Evolutionary conservation across 495 filamentous ascomycete species (phyloP).

Genomic region (Trichocladium antarcticum): DNA sequence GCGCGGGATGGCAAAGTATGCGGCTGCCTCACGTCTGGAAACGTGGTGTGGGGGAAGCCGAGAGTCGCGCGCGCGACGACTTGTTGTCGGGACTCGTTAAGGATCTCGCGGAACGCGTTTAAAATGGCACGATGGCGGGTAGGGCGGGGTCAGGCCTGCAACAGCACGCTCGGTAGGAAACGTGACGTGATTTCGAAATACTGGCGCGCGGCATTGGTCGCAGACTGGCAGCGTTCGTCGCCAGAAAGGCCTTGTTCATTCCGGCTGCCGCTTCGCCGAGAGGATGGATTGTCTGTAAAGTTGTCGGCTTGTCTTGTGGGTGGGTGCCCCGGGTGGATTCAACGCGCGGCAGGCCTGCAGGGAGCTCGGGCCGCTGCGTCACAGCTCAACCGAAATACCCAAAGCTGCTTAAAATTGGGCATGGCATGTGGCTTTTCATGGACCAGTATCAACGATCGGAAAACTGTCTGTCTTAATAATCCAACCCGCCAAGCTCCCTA

Average conservation of each 20-base stretch:
- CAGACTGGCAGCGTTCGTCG: too few relatives aligned
- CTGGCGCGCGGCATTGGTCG: neutral
- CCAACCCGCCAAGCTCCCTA: too few relatives aligned
- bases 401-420: too few relatives aligned
- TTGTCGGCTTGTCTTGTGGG: neutral
- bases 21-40: neutral
- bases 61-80: neutral
- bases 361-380: neutral
- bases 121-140: slow-evolving; percentile 8
- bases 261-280: too few relatives aligned
- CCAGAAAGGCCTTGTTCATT: too few relatives aligned
- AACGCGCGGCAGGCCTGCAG: neutral
- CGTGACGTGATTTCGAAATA: neutral
- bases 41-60: neutral
- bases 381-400: too few relatives aligned
- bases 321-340: neutral
- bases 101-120: slow-evolving; percentile 7
- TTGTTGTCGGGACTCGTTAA: neutral
- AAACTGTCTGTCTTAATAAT: too few relatives aligned
- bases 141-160: slow-evolving; percentile 6
- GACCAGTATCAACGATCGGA: too few relatives aligned
- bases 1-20: too few relatives aligned
- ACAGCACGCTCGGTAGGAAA: neutral
- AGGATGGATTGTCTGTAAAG: too few relatives aligned
- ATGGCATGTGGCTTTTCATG: too few relatives aligned